These are phyloP conservation scores for Orobanche coerulescens DNA, from an alignment of 257 asterid genomes.

Conservation along the genomic window DNA sequence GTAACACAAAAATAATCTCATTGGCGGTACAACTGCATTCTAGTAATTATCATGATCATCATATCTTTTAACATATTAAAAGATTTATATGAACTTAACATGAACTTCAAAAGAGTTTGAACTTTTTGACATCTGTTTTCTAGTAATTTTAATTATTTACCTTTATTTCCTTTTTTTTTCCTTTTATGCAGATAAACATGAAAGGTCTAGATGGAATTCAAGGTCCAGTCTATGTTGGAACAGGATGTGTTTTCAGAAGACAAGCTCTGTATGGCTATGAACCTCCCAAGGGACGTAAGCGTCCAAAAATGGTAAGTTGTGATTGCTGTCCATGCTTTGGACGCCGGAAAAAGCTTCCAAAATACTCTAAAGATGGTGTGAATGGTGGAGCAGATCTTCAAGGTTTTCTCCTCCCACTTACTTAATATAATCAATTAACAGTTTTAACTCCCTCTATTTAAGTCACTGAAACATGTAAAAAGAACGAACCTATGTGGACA, in stretches of 20 bases:
- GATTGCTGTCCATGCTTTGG: slow-evolving; percentile 93
- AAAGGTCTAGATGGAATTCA: slow-evolving; percentile 90
- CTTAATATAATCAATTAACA: not conserved
- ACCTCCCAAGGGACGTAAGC: slow-evolving; percentile 74
- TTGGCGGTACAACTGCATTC: too few species aligned
- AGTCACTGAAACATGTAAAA: not conserved
- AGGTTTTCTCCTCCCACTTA: slow-evolving; percentile 33
- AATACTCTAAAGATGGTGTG: slow-evolving; percentile 40
- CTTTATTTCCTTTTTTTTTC: slow-evolving; percentile 4
- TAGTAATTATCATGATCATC: too few species aligned
- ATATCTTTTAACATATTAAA: too few species aligned
- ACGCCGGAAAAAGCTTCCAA: slow-evolving; percentile 58
- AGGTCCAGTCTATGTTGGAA: slow-evolving; percentile 95
- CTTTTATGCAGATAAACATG: slow-evolving; percentile 66
- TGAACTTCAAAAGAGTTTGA: too few species aligned
- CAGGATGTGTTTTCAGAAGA: slow-evolving; percentile 87
- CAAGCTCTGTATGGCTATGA: slow-evolving; percentile 84
- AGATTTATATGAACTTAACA: too few species aligned
- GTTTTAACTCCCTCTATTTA: slow-evolving; percentile 1
- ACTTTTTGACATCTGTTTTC: too few species aligned
- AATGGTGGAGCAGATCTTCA: slow-evolving; percentile 44
- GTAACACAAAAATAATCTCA: too few species aligned
- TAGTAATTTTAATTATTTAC: not conserved
- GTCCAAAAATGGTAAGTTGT: slow-evolving; percentile 84
- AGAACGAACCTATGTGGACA: slow-evolving; percentile 22